These are phyloP conservation scores for Pterula multifida DNA, from an alignment of 1,284 basidiomycete genomes.

Conservation along the genomic window DNA sequence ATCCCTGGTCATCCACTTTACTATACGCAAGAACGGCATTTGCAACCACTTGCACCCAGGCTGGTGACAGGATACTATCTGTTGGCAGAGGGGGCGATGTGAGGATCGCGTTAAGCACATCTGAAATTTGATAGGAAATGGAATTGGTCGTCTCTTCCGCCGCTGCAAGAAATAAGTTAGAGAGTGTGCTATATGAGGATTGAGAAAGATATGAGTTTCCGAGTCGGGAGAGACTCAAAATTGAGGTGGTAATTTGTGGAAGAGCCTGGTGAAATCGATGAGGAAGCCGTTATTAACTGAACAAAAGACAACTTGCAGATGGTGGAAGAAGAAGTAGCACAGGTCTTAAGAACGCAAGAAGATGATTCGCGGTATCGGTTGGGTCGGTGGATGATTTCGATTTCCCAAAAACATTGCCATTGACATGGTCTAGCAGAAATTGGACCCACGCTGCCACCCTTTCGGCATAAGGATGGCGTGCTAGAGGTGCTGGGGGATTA, in stretches of 20 bases:
- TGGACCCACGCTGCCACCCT: conserved; percentile 74
- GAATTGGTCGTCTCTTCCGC: conserved; percentile 32
- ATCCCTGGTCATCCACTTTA: conserved; percentile 32
- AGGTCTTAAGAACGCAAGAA: conserved; percentile 65
- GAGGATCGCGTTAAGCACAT: conserved; percentile 64
- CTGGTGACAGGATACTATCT: conserved; percentile 46
- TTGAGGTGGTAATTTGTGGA: conserved; percentile 51
- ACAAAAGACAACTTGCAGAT: conserved; percentile 31
- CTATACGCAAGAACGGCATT: conserved; percentile 54
- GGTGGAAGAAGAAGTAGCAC: conserved; percentile 53
- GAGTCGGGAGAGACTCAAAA: conserved; percentile 73
- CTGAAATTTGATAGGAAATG: conserved; percentile 47
- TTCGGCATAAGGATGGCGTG: conserved; percentile 78
- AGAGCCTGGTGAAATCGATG: conserved; percentile 39
- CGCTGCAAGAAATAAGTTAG: conserved; percentile 56
- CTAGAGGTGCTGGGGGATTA: conserved; percentile 63
- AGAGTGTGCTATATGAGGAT: conserved; percentile 70
- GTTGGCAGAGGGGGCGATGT: conserved; percentile 62
- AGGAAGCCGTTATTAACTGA: conserved; percentile 11
- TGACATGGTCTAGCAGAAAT: conserved; percentile 54
- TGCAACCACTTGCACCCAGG: conserved; percentile 68
- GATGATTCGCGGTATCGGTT: conserved; percentile 70
- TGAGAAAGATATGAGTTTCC: conserved; percentile 79
- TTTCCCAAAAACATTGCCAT: conserved; percentile 46
- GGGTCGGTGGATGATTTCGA: conserved; percentile 49